Evolutionary conservation across 2,329 filamentous ascomycete species (phyloP), one percentile per base, ranked within the genome.

Genomic region (Trichophyton rubrum): DNA sequence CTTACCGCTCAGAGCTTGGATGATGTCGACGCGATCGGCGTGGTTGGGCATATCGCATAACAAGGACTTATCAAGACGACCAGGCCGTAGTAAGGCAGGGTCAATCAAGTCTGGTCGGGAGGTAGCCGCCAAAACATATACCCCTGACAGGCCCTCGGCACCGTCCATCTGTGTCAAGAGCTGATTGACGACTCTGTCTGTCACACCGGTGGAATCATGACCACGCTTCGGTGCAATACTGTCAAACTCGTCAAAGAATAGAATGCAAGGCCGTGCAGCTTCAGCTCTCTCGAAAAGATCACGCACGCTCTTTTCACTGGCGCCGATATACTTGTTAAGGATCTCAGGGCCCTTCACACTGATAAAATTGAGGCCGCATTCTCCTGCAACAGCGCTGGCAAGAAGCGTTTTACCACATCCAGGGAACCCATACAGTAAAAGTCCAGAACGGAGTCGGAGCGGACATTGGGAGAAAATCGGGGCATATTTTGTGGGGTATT

Each of bases 191-290:
- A 99, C 95, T 41, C 95, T 85, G 73, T 99, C 95, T 0, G 93
- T 99, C n/a, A 99, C 95, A 65, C 95, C 93, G 0, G 93, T 99
- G 1, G 88, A 93, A 72, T 99, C 95, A 71, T 99, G 93, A 0
- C 93, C 93, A 75, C 93, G 84, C 75, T 97, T 99, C 1, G 93
- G 93, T 0, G 95, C 95, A 64, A 99, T 97, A 43, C 89, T 91
- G 75, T 99, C 93, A 70, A 99, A 99, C 72, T 99, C 93, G 70
- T 99, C 93, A 70, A 99, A 99, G 80, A 99, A 99, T 7, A 99
- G 79, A 3, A 99, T 89, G 67, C 93, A 97, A 0, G 95, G 95
- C 62, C 87, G 85, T 3, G 93, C 93, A 2, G 93, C 92, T 59
- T 75, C 64, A 0, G 93, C 93, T 47, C 93, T 84, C 70, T 96